Evolutionary conservation across 768 basidiomycete genomes (phyloP).

Genomic region (Russula lepida): DNA sequence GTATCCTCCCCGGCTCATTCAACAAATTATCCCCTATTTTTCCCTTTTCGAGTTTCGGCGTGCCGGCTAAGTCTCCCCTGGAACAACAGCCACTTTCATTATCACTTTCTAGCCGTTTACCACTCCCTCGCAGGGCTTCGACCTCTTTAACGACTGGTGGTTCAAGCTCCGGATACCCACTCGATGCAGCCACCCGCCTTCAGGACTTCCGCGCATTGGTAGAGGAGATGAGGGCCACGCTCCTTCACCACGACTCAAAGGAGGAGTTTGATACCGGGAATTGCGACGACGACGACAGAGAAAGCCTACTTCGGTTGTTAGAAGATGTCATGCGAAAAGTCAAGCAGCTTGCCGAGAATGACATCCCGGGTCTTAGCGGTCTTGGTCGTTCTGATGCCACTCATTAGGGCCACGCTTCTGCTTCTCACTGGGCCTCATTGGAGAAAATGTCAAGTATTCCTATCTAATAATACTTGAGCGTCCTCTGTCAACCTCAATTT

Average conservation of each 20-base stretch:
- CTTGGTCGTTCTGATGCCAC: neutral
- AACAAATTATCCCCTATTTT: neutral
- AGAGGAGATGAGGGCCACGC: conserved; percentile 3
- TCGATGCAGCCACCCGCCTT: conserved; percentile 6
- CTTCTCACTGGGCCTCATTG: neutral
- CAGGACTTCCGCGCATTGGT: conserved; percentile 8
- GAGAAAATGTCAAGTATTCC: neutral
- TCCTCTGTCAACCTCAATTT: neutral
- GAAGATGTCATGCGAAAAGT: conserved; percentile 14
- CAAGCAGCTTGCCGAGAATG: neutral
- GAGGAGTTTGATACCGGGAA: neutral
- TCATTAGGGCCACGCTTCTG: neutral
- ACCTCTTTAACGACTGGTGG: neutral
- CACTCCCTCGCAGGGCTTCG: neutral
- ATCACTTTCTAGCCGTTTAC: neutral
- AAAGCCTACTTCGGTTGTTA: conserved; percentile 8
- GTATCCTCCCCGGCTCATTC: neutral
- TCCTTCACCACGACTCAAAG: neutral
- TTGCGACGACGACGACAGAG: neutral
- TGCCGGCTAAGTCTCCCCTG: too few species aligned
- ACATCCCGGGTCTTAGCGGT: neutral
- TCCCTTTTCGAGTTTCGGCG: neutral
- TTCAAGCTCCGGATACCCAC: neutral
- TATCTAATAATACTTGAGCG: neutral
- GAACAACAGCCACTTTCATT: too few species aligned